Evolutionary conservation across 768 basidiomycete species (phyloP).

Genomic region (Mycena floridula): DNA sequence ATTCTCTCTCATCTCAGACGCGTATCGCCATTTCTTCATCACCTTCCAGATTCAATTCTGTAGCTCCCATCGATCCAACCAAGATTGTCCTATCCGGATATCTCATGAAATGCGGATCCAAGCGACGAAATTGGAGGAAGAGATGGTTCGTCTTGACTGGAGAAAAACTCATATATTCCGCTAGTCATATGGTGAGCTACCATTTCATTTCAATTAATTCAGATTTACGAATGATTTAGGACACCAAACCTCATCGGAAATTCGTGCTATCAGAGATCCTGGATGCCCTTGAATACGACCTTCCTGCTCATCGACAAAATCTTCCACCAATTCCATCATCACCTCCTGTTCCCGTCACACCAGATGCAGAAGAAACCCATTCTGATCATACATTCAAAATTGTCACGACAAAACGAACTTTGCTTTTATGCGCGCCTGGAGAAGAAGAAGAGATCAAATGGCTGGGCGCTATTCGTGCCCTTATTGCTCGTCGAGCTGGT

Average conservation of each 20-base stretch:
- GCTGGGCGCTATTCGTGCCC: slow-evolving; percentile 89
- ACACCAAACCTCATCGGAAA: slow-evolving; percentile 81
- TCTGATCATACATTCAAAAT: slow-evolving; percentile 83
- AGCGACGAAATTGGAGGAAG: slow-evolving; percentile 93
- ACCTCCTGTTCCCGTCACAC: slow-evolving; percentile 23
- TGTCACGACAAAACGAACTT: slow-evolving; percentile 87
- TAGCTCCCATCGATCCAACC: slow-evolving; percentile 45
- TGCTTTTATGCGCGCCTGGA: slow-evolving; percentile 86
- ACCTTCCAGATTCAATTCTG: slow-evolving; percentile 32
- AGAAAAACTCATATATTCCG: slow-evolving; percentile 81
- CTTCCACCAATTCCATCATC: slow-evolving; percentile 32
- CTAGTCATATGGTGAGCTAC: slow-evolving; percentile 89
- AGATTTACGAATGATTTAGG: slow-evolving; percentile 40
- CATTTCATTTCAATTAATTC: slow-evolving; percentile 6
- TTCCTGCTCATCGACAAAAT: slow-evolving; percentile 47
- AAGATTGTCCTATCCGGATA: slow-evolving; percentile 87
- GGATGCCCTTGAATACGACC: slow-evolving; percentile 86
- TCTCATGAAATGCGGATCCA: slow-evolving; percentile 93
- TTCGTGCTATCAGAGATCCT: slow-evolving; percentile 83
- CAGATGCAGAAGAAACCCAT: slow-evolving; percentile 39
- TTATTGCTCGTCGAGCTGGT: slow-evolving; percentile 70
- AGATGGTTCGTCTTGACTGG: slow-evolving; percentile 94
- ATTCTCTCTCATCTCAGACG: slow-evolving; percentile 40
- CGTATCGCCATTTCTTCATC: slow-evolving; percentile 34
- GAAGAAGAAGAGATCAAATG: slow-evolving; percentile 99